phyloP scores from a whole-genome alignment of 2,329 filamentous ascomycete genomes.

The Setomelanomma holmii region DNA sequence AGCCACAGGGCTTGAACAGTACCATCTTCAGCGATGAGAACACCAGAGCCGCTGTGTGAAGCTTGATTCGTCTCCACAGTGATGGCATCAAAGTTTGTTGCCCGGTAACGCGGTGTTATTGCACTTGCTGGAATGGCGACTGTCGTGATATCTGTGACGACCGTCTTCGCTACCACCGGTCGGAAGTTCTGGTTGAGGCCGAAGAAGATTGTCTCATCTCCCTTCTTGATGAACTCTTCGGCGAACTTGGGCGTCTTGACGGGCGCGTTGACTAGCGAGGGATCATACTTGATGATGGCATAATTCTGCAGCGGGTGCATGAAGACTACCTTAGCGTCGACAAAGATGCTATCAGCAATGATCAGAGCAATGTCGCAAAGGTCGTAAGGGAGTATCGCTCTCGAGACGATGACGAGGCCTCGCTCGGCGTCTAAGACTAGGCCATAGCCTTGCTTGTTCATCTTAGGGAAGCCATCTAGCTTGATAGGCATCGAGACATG shows the following conservation, averaged over 20 bases:
- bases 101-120: constrained; percentile 88
- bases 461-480: constrained; percentile 95
- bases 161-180: constrained; percentile 91
- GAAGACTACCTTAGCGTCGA: constrained; percentile 93
- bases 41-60: constrained; percentile 91
- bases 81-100: constrained; percentile 95
- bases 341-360: constrained; percentile 94
- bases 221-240: constrained; percentile 83
- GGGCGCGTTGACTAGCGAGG: constrained; percentile 88
- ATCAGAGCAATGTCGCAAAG: constrained; percentile 96
- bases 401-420: constrained; percentile 90
- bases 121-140: constrained; percentile 95
- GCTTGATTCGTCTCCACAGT: constrained; percentile 94
- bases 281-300: constrained; percentile 93
- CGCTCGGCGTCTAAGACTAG: constrained; percentile 97
- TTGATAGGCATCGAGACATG: constrained; percentile 94
- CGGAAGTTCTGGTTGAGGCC: constrained; percentile 97
- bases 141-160: constrained; percentile 95
- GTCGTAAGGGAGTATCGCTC: constrained; percentile 94
- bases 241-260: constrained; percentile 89
- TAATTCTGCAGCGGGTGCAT: constrained; percentile 97
- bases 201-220: constrained; percentile 92
- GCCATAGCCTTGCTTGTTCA: constrained; percentile 92
- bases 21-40: constrained; percentile 86
- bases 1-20: constrained; percentile 96